These are phyloP conservation scores for Plantago lanceolata DNA, from an alignment of 305 asterid genomes.

Conservation along the genomic window DNA sequence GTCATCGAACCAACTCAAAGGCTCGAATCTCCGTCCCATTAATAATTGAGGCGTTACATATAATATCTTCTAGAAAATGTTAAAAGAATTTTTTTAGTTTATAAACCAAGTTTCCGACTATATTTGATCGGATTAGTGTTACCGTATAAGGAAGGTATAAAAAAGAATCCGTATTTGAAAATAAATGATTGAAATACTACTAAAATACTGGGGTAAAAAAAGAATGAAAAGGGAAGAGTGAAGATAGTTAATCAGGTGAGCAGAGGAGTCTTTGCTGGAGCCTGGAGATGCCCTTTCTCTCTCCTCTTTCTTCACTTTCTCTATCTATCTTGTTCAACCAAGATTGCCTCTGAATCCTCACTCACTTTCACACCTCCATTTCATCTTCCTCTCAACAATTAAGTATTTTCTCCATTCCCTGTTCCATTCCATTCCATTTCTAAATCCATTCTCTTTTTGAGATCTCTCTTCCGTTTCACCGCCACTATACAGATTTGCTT, in stretches of 20 bases:
- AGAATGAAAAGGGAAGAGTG: conserved; percentile 21
- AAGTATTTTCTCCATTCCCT: conserved; percentile 23
- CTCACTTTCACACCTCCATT: conserved; percentile 26
- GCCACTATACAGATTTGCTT: conserved; percentile 12
- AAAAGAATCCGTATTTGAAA: no score
- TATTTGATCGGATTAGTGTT: no score
- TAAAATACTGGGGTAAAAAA: conserved; percentile 22
- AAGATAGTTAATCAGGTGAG: conserved; percentile 15
- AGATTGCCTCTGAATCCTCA: conserved; percentile 26
- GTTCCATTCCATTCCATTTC: conserved; percentile 20
- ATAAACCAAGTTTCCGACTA: no score
- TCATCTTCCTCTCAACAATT: conserved; percentile 25
- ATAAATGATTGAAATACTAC: conserved; percentile 2
- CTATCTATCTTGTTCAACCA: neutral
- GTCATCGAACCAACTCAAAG: no score
- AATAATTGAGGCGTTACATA: no score
- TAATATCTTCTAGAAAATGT: no score
- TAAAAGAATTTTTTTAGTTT: no score
- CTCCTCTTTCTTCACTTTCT: conserved; percentile 30
- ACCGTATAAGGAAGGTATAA: no score
- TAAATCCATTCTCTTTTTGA: conserved; percentile 18
- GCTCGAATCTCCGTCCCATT: no score
- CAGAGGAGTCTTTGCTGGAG: conserved; percentile 1
- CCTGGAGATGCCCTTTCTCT: conserved; percentile 40
- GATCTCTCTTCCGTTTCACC: conserved; percentile 22